Evolutionary conservation across 495 filamentous ascomycete species (phyloP), one percentile per base, ranked within the genome.

Genomic region (Rhypophila decipiens): DNA sequence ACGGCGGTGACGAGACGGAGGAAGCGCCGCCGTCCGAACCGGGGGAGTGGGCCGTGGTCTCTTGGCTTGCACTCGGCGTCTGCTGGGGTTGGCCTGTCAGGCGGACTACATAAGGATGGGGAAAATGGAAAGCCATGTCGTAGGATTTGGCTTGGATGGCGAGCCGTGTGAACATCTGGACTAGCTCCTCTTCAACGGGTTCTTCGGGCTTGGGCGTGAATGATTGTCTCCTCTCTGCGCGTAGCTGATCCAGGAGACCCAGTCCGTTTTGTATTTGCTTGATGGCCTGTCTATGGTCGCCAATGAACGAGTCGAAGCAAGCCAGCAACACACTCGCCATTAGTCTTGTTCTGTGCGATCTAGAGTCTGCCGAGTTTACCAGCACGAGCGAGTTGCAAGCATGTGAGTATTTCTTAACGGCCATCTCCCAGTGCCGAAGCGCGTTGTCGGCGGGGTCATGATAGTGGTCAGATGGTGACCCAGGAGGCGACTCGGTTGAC

Each of bases 121-220:
- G 75, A 44, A 79, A 79, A 48, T 79, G 76, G 61, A 79, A 78
- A 38, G 76, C 76, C 72, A 79, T 74, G 54, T 79, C 76, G 59
- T 79, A 79, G 19, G 74, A 77, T 47, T 79, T 79, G 24, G 76
- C 76, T 53, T 79, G 76, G 37, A 79, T 78, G 11, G 72, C 76
- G 7, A 79, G 65, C 11, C 76, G 65, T 11, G 74, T 76, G 47
- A 79, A 79, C 66, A 79, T 79, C 17, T 77, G 73, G 20, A 76
- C 66, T 39, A 79, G 69, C 50, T 79, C 76, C 44, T 76, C 73
- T 51, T 79, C 76, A 5, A 77, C 73, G 1, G 69, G 67, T 49
- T 76, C 74, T 31, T 65, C 63, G 5, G 66, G 62, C 15, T 61
- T 55, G 2, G 69, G 67, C 5, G 59, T 44, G 40, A 67, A 67